Evolutionary conservation across 805 yeast species (phyloP).

Genomic region (Zygotorulaspora florentina): DNA sequence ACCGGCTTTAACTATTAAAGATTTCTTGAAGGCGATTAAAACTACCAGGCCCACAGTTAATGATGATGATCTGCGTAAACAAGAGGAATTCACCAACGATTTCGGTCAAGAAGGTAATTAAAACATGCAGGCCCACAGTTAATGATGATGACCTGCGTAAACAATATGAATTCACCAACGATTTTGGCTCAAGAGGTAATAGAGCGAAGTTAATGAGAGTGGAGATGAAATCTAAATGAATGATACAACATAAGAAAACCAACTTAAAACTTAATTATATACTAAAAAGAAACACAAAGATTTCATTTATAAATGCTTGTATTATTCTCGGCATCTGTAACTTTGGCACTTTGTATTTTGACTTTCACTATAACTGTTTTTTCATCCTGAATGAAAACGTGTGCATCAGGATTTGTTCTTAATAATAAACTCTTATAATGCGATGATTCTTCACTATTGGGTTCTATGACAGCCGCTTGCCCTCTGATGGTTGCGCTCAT

Average conservation of each 20-base stretch:
- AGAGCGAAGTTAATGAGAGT: conserved; percentile 24
- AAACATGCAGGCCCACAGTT: conserved; percentile 73
- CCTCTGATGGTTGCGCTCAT: conserved; percentile 83
- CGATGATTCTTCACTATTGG: conserved; percentile 45
- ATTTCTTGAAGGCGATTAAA: conserved; percentile 87
- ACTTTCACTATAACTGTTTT: conserved; percentile 65
- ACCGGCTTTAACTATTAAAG: conserved; percentile 85
- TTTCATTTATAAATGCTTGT: conserved; percentile 32
- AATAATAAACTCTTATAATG: conserved; percentile 61
- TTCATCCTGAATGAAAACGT: conserved; percentile 59
- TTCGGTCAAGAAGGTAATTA: conserved; percentile 96
- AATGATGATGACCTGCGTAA: conserved; percentile 75
- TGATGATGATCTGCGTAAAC: conserved; percentile 72
- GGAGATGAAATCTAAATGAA: conserved; percentile 5
- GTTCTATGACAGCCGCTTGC: conserved; percentile 51
- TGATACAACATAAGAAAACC: conserved; percentile 2
- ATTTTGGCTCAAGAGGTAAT: conserved; percentile 97
- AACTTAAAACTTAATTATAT: conserved; percentile 1
- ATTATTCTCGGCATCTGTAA: conserved; percentile 74
- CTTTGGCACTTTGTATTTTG: conserved; percentile 61
- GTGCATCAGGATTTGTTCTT: conserved; percentile 64
- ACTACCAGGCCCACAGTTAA: conserved; percentile 94
- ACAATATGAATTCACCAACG: conserved; percentile 85
- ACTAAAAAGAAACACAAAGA: not conserved
- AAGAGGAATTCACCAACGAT: conserved; percentile 84